These are phyloP conservation scores for Calycina herbarum DNA, from an alignment of 2,329 filamentous ascomycete genomes.

Conservation along the genomic window DNA sequence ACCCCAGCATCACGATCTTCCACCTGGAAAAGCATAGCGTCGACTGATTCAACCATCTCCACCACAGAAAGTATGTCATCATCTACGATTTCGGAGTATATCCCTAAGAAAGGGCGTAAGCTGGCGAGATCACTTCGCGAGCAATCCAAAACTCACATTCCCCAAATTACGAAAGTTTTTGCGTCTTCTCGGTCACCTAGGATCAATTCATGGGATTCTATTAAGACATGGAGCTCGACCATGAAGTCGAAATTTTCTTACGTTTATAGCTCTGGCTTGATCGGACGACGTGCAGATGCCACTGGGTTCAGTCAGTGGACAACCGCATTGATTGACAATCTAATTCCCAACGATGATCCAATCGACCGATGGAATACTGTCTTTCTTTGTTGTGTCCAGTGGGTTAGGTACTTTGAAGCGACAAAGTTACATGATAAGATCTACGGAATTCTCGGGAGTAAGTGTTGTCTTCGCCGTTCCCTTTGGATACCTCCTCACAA, in stretches of 20 bases:
- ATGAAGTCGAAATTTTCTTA: constrained; percentile 16
- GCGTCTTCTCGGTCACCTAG: constrained; percentile 14
- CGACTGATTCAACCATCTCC: not conserved
- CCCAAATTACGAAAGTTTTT: constrained; percentile 11
- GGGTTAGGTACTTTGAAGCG: constrained; percentile 15
- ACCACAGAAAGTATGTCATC: constrained; percentile 4
- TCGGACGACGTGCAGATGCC: constrained; percentile 9
- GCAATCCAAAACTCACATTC: constrained; percentile 9
- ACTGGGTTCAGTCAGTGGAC: constrained; percentile 18
- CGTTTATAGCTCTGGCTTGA: constrained; percentile 8
- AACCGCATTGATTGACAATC: constrained; percentile 16
- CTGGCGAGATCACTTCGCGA: constrained; percentile 9
- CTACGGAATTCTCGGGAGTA: constrained; percentile 13
- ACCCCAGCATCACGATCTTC: constrained; percentile 9
- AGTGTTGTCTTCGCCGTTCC: not conserved
- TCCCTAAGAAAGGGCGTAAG: constrained; percentile 8
- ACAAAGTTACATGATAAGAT: constrained; percentile 15
- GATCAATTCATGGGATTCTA: constrained; percentile 13
- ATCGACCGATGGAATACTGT: constrained; percentile 14
- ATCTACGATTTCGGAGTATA: constrained; percentile 6
- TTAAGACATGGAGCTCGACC: constrained; percentile 12
- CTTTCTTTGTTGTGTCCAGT: constrained; percentile 15
- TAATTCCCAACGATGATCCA: constrained; percentile 9
- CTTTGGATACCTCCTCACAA: not conserved
- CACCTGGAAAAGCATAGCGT: constrained; percentile 3